Conservation (phyloP, 176 grass and related monocot species). For the Cenchrus fungigraminus region DNA sequence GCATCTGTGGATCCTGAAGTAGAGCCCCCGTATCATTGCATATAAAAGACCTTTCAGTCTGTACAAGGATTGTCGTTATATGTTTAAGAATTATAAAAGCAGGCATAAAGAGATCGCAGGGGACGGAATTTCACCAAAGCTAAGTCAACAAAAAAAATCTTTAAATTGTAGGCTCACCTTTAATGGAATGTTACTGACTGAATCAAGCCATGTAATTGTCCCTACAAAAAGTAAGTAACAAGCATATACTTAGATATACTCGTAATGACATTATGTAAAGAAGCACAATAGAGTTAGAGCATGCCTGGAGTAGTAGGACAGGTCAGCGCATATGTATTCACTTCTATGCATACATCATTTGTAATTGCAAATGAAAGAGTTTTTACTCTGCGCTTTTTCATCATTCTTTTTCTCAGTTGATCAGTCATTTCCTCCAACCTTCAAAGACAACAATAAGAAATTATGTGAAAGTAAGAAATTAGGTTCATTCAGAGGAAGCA, state of each 20-base stretch:
- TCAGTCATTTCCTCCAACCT: constrained; percentile 86
- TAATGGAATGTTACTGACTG: constrained; percentile 93
- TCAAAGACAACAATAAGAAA: constrained; percentile 45
- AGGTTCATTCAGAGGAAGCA: constrained; percentile 14
- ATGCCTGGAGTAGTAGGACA: constrained; percentile 82
- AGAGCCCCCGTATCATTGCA: constrained; percentile 89
- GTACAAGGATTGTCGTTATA: constrained; percentile 39
- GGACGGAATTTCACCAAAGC: not conserved
- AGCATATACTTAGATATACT: constrained; percentile 18
- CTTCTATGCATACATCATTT: constrained; percentile 85
- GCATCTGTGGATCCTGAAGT: constrained; percentile 59
- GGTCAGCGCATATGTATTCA: constrained; percentile 85
- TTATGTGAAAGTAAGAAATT: not conserved
- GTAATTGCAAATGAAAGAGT: constrained; percentile 86
- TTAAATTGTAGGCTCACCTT: constrained; percentile 55
- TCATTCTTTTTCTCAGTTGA: constrained; percentile 91
- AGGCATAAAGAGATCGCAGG: not conserved
- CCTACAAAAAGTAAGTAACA: constrained; percentile 60
- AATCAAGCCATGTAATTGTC: constrained; percentile 83
- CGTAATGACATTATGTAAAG: constrained; percentile 15
- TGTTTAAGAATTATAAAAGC: constrained; percentile 9
- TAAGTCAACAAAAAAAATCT: not conserved
- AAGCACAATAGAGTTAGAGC: constrained; percentile 36
- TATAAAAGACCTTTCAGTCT: constrained; percentile 88
- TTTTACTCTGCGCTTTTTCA: constrained; percentile 89